Evolutionary conservation across 2,329 filamentous ascomycete genomes (phyloP).

Genomic region (Alternaria rosae): DNA sequence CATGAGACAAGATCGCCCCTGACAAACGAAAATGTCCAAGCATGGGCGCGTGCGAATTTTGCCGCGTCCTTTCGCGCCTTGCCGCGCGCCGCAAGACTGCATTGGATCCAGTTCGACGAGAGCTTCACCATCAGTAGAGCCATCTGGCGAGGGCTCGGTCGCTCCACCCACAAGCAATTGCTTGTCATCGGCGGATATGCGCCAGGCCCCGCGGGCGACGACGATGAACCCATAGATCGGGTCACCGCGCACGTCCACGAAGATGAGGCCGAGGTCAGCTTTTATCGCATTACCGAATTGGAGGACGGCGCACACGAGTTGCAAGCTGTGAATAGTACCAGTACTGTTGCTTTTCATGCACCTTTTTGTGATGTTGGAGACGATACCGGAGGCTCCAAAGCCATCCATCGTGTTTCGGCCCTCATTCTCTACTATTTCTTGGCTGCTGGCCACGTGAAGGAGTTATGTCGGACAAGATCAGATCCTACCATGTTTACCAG

Average conservation of each 20-base stretch:
- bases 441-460: conserved; percentile 34
- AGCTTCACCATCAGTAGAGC: conserved; percentile 34
- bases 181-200: conserved; percentile 41
- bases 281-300: conserved; percentile 33
- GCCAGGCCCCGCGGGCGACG: conserved; percentile 32
- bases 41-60: conserved; percentile 32
- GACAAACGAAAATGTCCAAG: conserved; percentile 33
- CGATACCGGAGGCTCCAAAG: conserved; percentile 34
- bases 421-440: conserved; percentile 38
- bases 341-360: conserved; percentile 37
- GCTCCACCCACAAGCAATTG: conserved; percentile 38
- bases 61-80: conserved; percentile 28
- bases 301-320: conserved; percentile 27
- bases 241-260: conserved; percentile 39
- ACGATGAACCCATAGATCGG: conserved; percentile 29
- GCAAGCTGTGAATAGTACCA: conserved; percentile 35
- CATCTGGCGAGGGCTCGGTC: conserved; percentile 34
- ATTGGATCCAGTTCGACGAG: conserved; percentile 37
- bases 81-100: conserved; percentile 25
- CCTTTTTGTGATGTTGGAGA: conserved; percentile 39
- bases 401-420: conserved; percentile 37
- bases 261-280: conserved; percentile 38
- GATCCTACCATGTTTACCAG: conserved; percentile 40
- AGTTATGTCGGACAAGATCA: conserved; percentile 31
- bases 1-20: conserved; percentile 37